Conservation (phyloP, 495 filamentous ascomycete species). For the Bryoglossum gracile region DNA sequence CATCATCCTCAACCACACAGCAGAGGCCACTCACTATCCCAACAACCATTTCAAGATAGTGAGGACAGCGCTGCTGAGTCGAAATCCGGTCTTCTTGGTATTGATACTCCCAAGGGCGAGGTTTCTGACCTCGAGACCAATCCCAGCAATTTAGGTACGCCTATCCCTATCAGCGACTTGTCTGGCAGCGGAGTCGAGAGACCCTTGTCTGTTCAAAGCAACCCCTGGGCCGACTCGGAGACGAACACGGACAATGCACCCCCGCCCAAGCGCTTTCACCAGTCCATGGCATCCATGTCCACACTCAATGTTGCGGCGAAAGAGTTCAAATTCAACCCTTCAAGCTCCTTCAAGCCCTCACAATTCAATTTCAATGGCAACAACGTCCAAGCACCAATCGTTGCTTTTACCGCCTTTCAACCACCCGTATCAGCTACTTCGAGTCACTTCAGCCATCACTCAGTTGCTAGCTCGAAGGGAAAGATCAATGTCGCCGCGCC, state of each 20-base stretch:
- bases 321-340: constrained; percentile 78
- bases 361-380: constrained; percentile 47
- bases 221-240: constrained; percentile 25
- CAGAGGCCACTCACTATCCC: constrained; percentile 49
- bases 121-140: constrained; percentile 70
- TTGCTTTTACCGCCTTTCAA: constrained; percentile 16
- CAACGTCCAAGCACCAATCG: constrained; percentile 42
- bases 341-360: constrained; percentile 52
- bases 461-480: constrained; percentile 15
- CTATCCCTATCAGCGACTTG: constrained; percentile 31
- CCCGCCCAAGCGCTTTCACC: constrained; percentile 35
- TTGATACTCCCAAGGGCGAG: constrained; percentile 28
- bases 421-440: constrained; percentile 17
- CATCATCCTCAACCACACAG: constrained; percentile 57
- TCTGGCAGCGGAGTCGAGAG: constrained; percentile 13
- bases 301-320: constrained; percentile 81
- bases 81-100: constrained; percentile 11
- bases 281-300: constrained; percentile 60
- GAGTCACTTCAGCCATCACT: constrained; percentile 22
- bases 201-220: constrained; percentile 19
- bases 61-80: constrained; percentile 23
- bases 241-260: constrained; percentile 1
- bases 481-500: constrained; percentile 65
- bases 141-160: constrained; percentile 63
- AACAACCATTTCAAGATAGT: constrained; percentile 39